Evolutionary conservation across 306 rosid genomes (phyloP).

Genomic region (Ochetophila trinervis): DNA sequence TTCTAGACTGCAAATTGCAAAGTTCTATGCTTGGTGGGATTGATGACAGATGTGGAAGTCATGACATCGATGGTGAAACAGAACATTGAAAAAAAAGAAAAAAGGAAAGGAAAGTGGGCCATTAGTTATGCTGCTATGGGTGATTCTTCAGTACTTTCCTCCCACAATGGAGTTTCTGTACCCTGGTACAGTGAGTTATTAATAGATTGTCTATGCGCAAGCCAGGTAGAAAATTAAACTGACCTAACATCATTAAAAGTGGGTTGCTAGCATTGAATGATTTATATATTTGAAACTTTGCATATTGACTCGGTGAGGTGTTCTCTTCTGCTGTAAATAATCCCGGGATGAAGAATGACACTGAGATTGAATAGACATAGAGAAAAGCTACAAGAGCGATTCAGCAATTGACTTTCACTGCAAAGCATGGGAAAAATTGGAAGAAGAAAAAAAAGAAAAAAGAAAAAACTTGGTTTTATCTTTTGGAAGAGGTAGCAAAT

Average conservation of each 20-base stretch:
- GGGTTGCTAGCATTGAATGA: constrained; percentile 1
- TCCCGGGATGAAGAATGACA: constrained; percentile 41
- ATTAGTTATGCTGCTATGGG: constrained; percentile 24
- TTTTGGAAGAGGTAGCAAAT: constrained; percentile 41
- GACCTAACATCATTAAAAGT: constrained; percentile 7
- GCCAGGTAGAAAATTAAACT: constrained; percentile 12
- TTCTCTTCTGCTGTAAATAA: constrained; percentile 31
- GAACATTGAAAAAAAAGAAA: constrained; percentile 14
- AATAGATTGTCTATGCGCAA: constrained; percentile 18
- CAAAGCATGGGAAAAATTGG: constrained; percentile 31
- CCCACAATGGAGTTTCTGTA: constrained; percentile 26
- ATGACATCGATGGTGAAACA: constrained; percentile 58
- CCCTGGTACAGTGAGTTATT: constrained; percentile 7
- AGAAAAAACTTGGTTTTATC: constrained; percentile 36
- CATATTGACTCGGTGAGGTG: constrained; percentile 25
- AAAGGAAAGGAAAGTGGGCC: constrained; percentile 24
- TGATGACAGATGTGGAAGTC: constrained; percentile 48
- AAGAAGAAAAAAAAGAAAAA: not conserved
- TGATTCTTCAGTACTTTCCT: constrained; percentile 18
- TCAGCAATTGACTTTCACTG: constrained; percentile 24
- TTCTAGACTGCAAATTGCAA: constrained; percentile 13
- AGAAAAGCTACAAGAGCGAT: constrained; percentile 47
- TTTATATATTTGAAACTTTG: constrained; percentile 21
- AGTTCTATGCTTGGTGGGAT: constrained; percentile 31
- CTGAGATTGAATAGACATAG: constrained; percentile 39